Evolutionary conservation across 2,329 filamentous ascomycete genomes (phyloP), one percentile per base, ranked within the genome.

Genomic region (Delphinella strobiligena): DNA sequence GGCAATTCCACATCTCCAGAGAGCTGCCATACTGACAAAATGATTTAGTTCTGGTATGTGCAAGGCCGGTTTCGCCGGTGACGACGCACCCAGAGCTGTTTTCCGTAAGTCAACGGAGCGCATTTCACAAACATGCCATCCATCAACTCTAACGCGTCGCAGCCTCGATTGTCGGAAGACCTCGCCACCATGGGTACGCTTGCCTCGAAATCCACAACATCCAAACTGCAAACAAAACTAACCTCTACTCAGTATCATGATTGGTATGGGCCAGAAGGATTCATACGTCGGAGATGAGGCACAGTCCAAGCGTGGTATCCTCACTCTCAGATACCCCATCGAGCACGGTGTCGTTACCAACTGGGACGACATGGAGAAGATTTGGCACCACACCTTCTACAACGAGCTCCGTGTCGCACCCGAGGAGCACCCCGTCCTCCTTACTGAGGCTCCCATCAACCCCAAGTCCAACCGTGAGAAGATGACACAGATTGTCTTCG

Each of bases 311-410:
- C 89, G 91, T 91, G 91, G 91, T 94, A 96, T 98, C 74, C 80
- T 98, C 59, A 96, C 89, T 51, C 80, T 98, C 66, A 82, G 91
- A 76, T 98, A 98, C 74, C 91, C 91, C 65, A 98, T 98, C 67
- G 91, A 98, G 80, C 91, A 98, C 81, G 91, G 91, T 91, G 91
- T 98, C 61, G 91, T 98, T 66, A 98, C 91, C 74, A 96, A 96
- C 85, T 98, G 91, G 91, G 91, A 98, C 69, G 91, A 96, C 71
- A 96, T 96, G 91, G 91, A 96, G 78, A 96, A 96, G 82, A 96
- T 98, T 61, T 98, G 91, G 91, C 91, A 98, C 72, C 91, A 98
- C 85, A 96, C 91, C 65, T 98, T 98, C 80, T 98, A 96, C 85
- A 98, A 98, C 75, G 91, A 98, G 78, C 79, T 98, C 64, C 89